phyloP scores from a whole-genome alignment of 345 rosid genomes.

The Hypericum androsaemum region DNA sequence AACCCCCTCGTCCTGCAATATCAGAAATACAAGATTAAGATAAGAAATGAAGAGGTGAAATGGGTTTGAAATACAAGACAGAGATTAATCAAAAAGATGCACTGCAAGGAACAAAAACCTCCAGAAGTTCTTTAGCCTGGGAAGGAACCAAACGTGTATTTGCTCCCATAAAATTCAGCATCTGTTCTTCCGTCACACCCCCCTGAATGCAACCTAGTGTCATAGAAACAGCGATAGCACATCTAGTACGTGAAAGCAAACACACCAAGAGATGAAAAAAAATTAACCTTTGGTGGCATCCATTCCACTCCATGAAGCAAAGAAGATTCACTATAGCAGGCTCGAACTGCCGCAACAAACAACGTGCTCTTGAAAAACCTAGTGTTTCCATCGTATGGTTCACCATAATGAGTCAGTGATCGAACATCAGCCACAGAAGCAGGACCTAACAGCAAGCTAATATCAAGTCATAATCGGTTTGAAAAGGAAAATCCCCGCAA shows the following conservation, averaged over 20 bases:
- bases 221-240: background rate
- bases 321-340: slow-evolving; percentile 88
- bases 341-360: slow-evolving; percentile 90
- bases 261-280: background rate
- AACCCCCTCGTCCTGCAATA: slow-evolving; percentile 62
- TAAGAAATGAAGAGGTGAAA: background rate
- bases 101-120: slow-evolving; percentile 40
- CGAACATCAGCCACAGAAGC: slow-evolving; percentile 79
- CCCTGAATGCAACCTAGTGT: slow-evolving; percentile 36
- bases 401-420: slow-evolving; percentile 96
- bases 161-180: slow-evolving; percentile 95
- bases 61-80: background rate
- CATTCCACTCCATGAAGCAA: slow-evolving; percentile 97
- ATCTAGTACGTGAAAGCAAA: slow-evolving; percentile 6
- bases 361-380: slow-evolving; percentile 77
- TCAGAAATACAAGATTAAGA: slow-evolving; percentile 9
- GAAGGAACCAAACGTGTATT: slow-evolving; percentile 55
- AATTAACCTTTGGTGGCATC: slow-evolving; percentile 91
- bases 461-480: background rate
- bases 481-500: background rate
- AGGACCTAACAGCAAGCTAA: slow-evolving; percentile 43
- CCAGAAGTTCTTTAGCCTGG: slow-evolving; percentile 80
- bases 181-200: slow-evolving; percentile 93
- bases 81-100: background rate
- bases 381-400: slow-evolving; percentile 98